These are phyloP conservation scores for Citeromyces hawaiiensis DNA, from an alignment of 1,139 yeast genomes.

Conservation along the genomic window DNA sequence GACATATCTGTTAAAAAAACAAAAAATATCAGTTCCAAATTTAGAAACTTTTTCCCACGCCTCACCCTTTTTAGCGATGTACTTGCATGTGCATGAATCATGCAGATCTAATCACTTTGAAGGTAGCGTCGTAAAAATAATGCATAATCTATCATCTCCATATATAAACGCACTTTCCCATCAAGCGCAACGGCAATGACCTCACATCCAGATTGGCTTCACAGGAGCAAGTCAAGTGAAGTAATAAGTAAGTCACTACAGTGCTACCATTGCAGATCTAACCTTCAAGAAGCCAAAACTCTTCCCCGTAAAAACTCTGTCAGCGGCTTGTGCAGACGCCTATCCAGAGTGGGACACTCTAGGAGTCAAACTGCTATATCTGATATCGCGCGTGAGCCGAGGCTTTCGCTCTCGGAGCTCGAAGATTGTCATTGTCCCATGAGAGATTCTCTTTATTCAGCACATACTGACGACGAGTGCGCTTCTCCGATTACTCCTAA, in stretches of 20 bases:
- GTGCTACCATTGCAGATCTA: background rate
- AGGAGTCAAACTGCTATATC: background rate
- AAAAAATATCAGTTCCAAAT: background rate
- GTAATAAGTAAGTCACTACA: background rate
- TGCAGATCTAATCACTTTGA: background rate
- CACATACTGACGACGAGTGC: background rate
- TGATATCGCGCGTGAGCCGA: background rate
- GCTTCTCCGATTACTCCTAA: background rate
- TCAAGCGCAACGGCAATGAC: background rate
- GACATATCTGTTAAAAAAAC: too few species aligned
- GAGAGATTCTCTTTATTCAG: background rate
- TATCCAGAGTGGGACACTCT: background rate
- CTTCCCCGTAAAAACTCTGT: background rate
- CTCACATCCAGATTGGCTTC: background rate
- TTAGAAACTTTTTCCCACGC: background rate
- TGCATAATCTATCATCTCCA: background rate
- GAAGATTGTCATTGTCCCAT: background rate
- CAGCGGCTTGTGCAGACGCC: background rate
- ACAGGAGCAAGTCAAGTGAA: background rate
- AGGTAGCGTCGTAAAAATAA: background rate
- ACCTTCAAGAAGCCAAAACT: background rate
- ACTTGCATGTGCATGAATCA: background rate
- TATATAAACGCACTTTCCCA: background rate
- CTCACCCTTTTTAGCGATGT: conserved; percentile 1
- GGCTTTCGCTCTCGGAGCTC: conserved; percentile 1